These are phyloP conservation scores for Pseudogymnoascus sp. DNA, from an alignment of 2,329 filamentous ascomycete species.

Conservation along the genomic window DNA sequence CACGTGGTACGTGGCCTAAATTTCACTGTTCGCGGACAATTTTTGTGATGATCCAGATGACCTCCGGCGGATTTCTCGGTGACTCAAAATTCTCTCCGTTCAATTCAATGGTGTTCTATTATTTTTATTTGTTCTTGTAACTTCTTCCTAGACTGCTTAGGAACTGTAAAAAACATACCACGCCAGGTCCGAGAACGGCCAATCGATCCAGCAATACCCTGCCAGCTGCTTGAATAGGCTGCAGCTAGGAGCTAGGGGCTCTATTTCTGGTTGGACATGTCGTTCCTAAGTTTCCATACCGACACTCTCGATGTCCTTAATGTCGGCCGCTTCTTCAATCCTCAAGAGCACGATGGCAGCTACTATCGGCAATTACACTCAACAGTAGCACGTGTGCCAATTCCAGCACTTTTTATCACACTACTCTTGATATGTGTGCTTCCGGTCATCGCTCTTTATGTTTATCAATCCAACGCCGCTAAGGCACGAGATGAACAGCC, in stretches of 20 bases:
- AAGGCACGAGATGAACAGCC: conserved; percentile 29
- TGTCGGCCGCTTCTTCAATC: not conserved
- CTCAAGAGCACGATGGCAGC: conserved; percentile 21
- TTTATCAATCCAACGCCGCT: conserved; percentile 26
- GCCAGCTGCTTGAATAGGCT: not conserved
- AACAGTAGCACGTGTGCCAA: conserved; percentile 23
- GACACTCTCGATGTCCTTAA: not conserved
- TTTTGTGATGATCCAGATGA: not conserved
- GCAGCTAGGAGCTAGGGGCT: not conserved
- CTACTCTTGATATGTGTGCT: conserved; percentile 25
- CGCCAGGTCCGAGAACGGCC: not conserved
- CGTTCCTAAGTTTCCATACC: not conserved
- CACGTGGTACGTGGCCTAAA: not conserved
- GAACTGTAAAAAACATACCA: not conserved
- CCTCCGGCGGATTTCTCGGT: not conserved
- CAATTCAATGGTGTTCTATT: not conserved
- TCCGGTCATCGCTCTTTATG: conserved; percentile 25
- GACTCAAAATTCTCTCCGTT: not conserved
- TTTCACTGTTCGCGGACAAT: not conserved
- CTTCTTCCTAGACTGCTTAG: not conserved
- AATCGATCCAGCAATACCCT: not conserved
- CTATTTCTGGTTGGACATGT: not conserved
- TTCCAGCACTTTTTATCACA: conserved; percentile 24
- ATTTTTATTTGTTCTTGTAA: not conserved
- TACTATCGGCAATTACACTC: conserved; percentile 24